Percentiles rank a stretch among this genome's conserved stretches.
These are phyloP conservation scores for Primulina huaijiensis DNA, from an alignment of 257 asterid genomes.

Conservation along the genomic window DNA sequence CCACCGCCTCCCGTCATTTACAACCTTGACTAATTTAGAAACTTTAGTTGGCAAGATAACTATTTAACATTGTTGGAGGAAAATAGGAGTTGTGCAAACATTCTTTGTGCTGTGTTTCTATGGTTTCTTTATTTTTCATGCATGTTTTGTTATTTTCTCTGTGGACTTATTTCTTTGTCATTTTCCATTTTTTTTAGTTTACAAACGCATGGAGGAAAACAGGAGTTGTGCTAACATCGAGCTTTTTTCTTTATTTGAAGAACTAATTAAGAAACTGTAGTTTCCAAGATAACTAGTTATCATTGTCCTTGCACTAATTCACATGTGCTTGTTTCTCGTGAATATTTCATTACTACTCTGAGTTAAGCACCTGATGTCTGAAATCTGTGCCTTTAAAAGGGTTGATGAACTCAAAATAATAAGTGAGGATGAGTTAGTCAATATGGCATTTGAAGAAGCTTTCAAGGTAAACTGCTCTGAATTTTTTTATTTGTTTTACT, in stretches of 20 bases:
- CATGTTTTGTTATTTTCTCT: background rate
- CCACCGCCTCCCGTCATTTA: too few relatives aligned
- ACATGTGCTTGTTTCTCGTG: background rate
- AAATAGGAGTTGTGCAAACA: background rate
- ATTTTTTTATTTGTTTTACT: background rate
- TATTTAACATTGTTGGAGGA: background rate
- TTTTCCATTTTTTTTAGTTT: background rate
- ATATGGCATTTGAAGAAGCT: slow-evolving; percentile 77
- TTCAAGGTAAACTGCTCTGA: slow-evolving; percentile 50
- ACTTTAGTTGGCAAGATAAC: background rate
- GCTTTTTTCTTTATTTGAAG: background rate
- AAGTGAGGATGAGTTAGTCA: slow-evolving; percentile 72
- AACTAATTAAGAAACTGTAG: background rate
- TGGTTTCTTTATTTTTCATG: background rate
- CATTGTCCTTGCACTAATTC: background rate
- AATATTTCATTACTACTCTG: slow-evolving; percentile 1
- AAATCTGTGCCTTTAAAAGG: slow-evolving; percentile 37
- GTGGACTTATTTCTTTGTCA: background rate
- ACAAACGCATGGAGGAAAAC: background rate
- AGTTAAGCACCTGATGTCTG: slow-evolving; percentile 16
- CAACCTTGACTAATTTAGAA: background rate
- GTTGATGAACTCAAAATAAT: slow-evolving; percentile 79
- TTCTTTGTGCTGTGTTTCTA: slow-evolving; percentile 3
- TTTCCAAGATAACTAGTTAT: slow-evolving; percentile 3
- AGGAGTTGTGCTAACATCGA: background rate